Percentiles rank a stretch among this genome's conserved stretches.
phyloP scores from a whole-genome alignment of 805 yeast species.

The Candida rishiriensis region DNA sequence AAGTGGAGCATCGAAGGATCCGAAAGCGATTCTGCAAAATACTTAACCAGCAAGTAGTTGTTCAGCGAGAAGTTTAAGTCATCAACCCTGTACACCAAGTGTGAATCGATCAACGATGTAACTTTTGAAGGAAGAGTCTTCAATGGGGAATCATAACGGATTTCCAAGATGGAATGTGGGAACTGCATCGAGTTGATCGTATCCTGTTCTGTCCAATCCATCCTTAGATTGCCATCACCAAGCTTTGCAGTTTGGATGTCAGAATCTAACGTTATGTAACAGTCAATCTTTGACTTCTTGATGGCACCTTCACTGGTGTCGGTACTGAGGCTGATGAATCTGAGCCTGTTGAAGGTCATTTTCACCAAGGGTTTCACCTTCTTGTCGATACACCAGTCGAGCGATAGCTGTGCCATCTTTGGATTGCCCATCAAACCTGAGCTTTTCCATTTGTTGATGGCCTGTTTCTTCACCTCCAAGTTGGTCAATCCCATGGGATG shows the following conservation, averaged over 20 bases:
- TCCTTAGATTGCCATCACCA: conserved; percentile 1
- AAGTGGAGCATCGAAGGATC: conserved; percentile 22
- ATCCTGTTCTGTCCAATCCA: conserved; percentile 12
- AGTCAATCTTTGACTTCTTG: conserved; percentile 18
- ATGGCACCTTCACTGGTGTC: not conserved
- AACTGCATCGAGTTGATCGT: conserved; percentile 22
- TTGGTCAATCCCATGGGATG: conserved; percentile 3
- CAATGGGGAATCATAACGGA: conserved; percentile 39
- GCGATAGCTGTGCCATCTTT: conserved; percentile 28
- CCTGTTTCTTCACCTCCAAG: conserved; percentile 10
- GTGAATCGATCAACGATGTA: conserved; percentile 38
- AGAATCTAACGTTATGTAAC: conserved; percentile 29
- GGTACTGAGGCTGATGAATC: conserved; percentile 21
- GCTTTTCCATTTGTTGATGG: conserved; percentile 19
- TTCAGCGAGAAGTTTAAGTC: conserved; percentile 29
- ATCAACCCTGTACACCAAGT: conserved; percentile 44
- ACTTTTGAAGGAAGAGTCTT: conserved; percentile 34
- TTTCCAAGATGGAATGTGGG: conserved; percentile 47
- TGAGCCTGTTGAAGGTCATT: conserved; percentile 19
- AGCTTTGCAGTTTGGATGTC: conserved; percentile 15
- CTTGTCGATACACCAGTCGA: conserved; percentile 30
- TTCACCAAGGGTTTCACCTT: conserved; percentile 27
- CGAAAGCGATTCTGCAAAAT: conserved; percentile 14
- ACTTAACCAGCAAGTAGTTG: conserved; percentile 26
- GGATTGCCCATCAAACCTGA: conserved; percentile 24